Evolutionary conservation across 768 basidiomycete species (phyloP).

Genomic region (Trametes elegans): DNA sequence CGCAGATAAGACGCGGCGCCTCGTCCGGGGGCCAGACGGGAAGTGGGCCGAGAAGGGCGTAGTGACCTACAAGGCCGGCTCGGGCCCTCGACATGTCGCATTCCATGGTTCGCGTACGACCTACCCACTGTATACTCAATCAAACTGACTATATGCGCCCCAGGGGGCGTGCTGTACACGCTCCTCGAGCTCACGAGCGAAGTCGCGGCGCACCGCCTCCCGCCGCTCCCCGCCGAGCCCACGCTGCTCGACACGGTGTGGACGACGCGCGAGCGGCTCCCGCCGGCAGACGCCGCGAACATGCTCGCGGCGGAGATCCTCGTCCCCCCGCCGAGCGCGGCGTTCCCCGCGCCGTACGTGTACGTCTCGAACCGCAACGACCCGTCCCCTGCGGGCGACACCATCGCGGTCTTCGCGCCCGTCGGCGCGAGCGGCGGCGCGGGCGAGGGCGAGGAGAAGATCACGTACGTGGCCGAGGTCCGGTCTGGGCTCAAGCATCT

Average conservation of each 20-base stretch:
- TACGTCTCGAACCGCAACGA: conserved; percentile 79
- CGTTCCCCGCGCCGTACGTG: conserved; percentile 56
- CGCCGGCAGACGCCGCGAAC: conserved; percentile 32
- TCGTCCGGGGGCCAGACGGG: conserved; percentile 42
- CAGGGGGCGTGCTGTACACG: conserved; percentile 65
- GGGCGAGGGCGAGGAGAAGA: conserved; percentile 34
- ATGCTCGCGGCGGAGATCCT: conserved; percentile 74
- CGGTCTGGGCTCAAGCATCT: conserved; percentile 69
- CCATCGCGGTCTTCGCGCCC: conserved; percentile 66
- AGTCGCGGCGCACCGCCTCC: conserved; percentile 54
- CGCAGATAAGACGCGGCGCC: conserved; percentile 61
- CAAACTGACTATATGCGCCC: no score
- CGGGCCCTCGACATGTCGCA: conserved; percentile 71
- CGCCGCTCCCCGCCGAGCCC: conserved; percentile 40
- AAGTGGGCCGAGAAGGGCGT: conserved; percentile 49
- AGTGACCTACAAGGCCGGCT: conserved; percentile 50
- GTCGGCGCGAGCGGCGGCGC: no score
- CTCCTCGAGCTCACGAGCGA: conserved; percentile 64
- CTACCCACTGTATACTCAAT: no score
- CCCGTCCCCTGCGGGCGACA: conserved; percentile 66
- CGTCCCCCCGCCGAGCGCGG: conserved; percentile 49
- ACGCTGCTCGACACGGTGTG: conserved; percentile 38
- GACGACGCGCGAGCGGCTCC: conserved; percentile 43
- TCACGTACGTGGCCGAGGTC: conserved; percentile 58
- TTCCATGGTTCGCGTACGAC: conserved; percentile 50